Conservation (phyloP, 78 protist species). For the Dictyostelium firmibasis region DNA sequence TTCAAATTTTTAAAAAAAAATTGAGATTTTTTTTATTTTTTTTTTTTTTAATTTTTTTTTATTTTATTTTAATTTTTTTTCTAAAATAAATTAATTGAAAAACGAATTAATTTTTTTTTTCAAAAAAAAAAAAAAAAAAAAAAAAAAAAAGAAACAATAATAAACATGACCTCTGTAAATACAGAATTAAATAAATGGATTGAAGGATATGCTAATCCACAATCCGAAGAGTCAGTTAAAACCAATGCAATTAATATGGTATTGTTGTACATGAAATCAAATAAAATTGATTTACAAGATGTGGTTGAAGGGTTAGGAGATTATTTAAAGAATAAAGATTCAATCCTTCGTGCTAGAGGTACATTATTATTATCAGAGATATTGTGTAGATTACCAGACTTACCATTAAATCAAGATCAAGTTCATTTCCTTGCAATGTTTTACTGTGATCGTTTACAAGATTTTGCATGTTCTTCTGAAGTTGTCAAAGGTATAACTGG, state of each 20-base stretch:
- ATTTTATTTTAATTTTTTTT: background rate
- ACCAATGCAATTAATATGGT: slow-evolving; percentile 11
- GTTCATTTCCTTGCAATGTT: slow-evolving; percentile 46
- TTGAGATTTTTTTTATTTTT: too few relatives aligned
- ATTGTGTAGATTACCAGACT: slow-evolving; percentile 68
- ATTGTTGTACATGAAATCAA: slow-evolving; percentile 4
- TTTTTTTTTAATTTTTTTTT: background rate
- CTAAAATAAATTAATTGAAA: background rate
- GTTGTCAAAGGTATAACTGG: slow-evolving; percentile 70
- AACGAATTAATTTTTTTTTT: background rate
- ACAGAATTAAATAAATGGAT: background rate
- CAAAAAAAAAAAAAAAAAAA: too few relatives aligned
- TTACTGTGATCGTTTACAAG: slow-evolving; percentile 60
- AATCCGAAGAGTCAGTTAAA: background rate
- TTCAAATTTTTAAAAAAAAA: too few relatives aligned
- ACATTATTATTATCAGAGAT: slow-evolving; percentile 70
- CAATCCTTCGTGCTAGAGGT: slow-evolving; percentile 78
- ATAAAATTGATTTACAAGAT: slow-evolving; percentile 16
- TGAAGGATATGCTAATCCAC: background rate
- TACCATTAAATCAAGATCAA: slow-evolving; percentile 31
- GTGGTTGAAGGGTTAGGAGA: slow-evolving; percentile 64
- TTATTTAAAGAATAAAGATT: slow-evolving; percentile 73
- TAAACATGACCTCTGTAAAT: too few relatives aligned
- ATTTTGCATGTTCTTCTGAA: slow-evolving; percentile 62
- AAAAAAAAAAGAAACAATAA: too few relatives aligned